phyloP scores from a whole-genome alignment of 352 stramenopile genomes.

The Phytopythium helicoides region DNA sequence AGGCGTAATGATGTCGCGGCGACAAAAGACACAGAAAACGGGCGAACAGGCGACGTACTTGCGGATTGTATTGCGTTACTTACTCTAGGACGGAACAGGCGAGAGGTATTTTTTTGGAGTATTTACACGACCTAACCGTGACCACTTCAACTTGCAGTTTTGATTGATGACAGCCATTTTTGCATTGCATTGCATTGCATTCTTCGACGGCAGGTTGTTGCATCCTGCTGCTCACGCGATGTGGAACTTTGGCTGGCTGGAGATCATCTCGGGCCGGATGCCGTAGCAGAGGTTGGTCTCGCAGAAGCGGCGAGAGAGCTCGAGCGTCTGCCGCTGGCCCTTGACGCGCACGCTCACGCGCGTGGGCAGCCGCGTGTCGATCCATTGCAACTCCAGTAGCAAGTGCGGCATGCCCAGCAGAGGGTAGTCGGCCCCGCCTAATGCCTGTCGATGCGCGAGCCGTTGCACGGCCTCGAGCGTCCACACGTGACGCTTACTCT shows the following conservation, averaged over 20 bases:
- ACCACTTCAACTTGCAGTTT: too few species aligned
- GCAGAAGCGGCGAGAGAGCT: slow-evolving; percentile 37
- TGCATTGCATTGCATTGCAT: too few species aligned
- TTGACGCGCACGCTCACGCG: slow-evolving; percentile 40
- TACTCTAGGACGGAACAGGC: too few species aligned
- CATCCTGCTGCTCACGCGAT: slow-evolving; percentile 2
- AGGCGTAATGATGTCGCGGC: too few species aligned
- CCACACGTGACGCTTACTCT: slow-evolving; percentile 45
- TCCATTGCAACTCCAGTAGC: slow-evolving; percentile 55
- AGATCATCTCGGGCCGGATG: slow-evolving; percentile 12
- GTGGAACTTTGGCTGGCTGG: slow-evolving; percentile 1
- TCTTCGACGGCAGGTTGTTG: too few species aligned
- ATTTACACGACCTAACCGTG: too few species aligned
- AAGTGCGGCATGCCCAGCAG: slow-evolving; percentile 48
- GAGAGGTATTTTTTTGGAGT: too few species aligned
- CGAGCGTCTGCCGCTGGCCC: slow-evolving; percentile 18
- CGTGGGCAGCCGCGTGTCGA: slow-evolving; percentile 58
- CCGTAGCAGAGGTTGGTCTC: slow-evolving; percentile 37
- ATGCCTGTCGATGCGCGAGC: slow-evolving; percentile 43
- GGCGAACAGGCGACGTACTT: too few species aligned
- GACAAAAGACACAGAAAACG: too few species aligned
- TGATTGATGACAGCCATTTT: too few species aligned
- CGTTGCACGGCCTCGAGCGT: slow-evolving; percentile 44
- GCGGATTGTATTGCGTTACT: too few species aligned
- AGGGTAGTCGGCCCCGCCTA: slow-evolving; percentile 32